Evolutionary conservation across 495 filamentous ascomycete species (phyloP).

Genomic region (Talaromyces liani): DNA sequence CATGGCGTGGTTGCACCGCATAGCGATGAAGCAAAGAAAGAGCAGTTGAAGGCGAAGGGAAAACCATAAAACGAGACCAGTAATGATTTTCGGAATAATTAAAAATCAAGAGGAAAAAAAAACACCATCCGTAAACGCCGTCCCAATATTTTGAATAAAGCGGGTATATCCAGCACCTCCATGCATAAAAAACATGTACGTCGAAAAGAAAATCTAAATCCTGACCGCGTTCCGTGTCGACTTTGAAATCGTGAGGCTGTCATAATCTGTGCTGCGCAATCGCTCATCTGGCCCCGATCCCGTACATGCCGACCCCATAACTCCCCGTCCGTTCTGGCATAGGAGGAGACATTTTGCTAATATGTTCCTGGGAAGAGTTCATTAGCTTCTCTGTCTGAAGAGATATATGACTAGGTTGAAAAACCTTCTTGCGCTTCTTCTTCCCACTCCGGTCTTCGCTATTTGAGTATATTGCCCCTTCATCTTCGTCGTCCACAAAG

Average conservation of each 20-base stretch:
- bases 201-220: conserved; percentile 8
- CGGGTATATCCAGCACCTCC: conserved; percentile 50
- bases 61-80: neutral
- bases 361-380: conserved; percentile 30
- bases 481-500: conserved; percentile 52
- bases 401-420: neutral
- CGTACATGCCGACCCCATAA: conserved; percentile 42
- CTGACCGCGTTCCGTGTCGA: conserved; percentile 11
- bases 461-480: conserved; percentile 39
- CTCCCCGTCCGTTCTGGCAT: conserved; percentile 37
- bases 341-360: conserved; percentile 36
- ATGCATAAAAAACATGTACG: conserved; percentile 41
- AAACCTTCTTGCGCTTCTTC: conserved; percentile 43
- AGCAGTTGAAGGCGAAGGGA: neutral
- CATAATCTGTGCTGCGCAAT: conserved; percentile 4
- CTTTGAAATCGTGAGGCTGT: neutral
- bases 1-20: neutral
- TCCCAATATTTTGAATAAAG: conserved; percentile 33
- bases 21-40: neutral
- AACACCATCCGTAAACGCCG: conserved; percentile 29
- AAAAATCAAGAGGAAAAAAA: conserved; percentile 12
- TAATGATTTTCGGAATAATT: neutral
- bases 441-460: conserved; percentile 42
- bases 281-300: conserved; percentile 39
- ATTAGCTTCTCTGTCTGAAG: conserved; percentile 7